Evolutionary conservation across 768 basidiomycete genomes (phyloP).

Genomic region (Rhodosporidiobolus odoratus): DNA sequence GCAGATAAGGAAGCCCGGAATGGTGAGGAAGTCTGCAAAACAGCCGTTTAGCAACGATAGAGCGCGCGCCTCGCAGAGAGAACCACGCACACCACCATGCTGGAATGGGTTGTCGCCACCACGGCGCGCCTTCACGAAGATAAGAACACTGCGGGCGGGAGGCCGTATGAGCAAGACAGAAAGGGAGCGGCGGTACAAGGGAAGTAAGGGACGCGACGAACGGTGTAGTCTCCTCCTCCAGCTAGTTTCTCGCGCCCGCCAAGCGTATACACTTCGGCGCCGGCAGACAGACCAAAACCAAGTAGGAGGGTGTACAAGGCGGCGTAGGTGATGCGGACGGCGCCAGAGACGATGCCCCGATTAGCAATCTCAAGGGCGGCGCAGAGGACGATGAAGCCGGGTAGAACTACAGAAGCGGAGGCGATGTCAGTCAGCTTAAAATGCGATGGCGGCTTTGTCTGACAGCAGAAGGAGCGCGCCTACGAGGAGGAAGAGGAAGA

Average conservation of each 20-base stretch:
- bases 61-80: background rate
- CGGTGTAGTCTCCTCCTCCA: conserved; percentile 57
- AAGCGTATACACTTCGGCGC: conserved; percentile 61
- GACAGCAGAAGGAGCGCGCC: no score
- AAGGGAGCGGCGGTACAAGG: background rate
- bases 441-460: no score
- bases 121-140: conserved; percentile 59
- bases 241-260: conserved; percentile 51
- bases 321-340: conserved; percentile 67
- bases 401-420: conserved; percentile 41
- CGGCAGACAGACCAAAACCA: conserved; percentile 73
- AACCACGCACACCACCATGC: conserved; percentile 56
- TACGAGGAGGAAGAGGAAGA: background rate
- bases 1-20: conserved; percentile 64
- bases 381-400: conserved; percentile 58
- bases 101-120: conserved; percentile 69
- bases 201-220: background rate
- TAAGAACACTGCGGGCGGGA: conserved; percentile 49
- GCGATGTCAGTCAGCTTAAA: background rate
- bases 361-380: conserved; percentile 54
- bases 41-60: background rate
- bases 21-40: conserved; percentile 58
- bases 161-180: background rate
- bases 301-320: conserved; percentile 57
- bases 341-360: conserved; percentile 70